Evolutionary conservation across 805 yeast species (phyloP).

Genomic region (Alloascoidea africana): DNA sequence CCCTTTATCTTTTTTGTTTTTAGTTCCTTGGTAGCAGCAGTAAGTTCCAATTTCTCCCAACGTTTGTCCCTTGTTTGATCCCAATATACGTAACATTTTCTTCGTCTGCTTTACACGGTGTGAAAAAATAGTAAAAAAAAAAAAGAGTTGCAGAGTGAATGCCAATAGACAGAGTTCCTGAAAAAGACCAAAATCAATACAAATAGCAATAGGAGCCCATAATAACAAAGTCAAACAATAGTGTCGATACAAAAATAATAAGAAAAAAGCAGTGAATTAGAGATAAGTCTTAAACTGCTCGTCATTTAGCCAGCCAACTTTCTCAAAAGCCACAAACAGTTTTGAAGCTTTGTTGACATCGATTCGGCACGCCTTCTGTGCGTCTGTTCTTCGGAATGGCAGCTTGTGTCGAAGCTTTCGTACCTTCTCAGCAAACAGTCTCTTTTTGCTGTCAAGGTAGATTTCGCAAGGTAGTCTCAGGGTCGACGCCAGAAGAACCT

Average conservation of each 20-base stretch:
- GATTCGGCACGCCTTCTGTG: conserved; percentile 93
- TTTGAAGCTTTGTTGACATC: conserved; percentile 95
- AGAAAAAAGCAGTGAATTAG: conserved; percentile 5
- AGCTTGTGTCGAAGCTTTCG: conserved; percentile 49
- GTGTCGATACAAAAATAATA: neutral
- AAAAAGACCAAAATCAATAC: conserved; percentile 3
- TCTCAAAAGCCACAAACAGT: conserved; percentile 78
- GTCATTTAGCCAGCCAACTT: conserved; percentile 86
- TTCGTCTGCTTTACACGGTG: no score
- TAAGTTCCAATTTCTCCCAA: no score
- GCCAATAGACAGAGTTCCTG: conserved; percentile 2
- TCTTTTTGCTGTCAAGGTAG: conserved; percentile 61
- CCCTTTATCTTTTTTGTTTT: no score
- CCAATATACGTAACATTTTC: no score
- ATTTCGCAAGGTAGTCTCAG: conserved; percentile 78
- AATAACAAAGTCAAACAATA: conserved; percentile 2
- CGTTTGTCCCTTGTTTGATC: no score
- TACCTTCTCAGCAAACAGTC: conserved; percentile 83
- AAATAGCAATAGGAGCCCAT: conserved; percentile 1
- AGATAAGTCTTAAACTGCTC: conserved; percentile 39
- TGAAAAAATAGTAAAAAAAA: neutral
- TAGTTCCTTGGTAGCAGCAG: no score
- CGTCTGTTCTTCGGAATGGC: conserved; percentile 92
- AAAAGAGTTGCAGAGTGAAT: conserved; percentile 1
- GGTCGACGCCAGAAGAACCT: conserved; percentile 71